Base-by-base conservation (phyloP, 2,329 filamentous ascomycete genomes). In the Phialophora macrospora region DNA sequence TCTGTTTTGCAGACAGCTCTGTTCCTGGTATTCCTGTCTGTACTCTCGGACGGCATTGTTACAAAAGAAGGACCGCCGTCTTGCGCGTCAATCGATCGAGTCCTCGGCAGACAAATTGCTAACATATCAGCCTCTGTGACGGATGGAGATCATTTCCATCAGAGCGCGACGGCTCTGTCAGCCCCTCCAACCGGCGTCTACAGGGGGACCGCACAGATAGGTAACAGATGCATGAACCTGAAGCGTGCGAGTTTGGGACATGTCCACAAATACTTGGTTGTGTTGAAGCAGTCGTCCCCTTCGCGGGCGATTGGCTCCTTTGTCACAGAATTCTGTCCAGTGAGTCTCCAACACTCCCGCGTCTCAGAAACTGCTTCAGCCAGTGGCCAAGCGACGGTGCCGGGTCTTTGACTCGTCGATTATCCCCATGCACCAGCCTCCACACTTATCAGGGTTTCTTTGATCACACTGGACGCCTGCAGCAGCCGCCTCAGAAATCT, bases 351-450 rank as follows among this genome's bases (percentile, higher is more conserved):
- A 55, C 58, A 34, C 30, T 51, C 38, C 34, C 44, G 17, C 55
- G 64, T 67, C 65, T 67, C 65, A 67, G 56, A 55, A 62, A 24
- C 55, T 61, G 65, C 65, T 46, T 67, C 56, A 67, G 65, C 61
- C 65, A 61, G 41, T 62, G 57, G 49, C 51, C 59, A 62, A 52
- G 51, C 59, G 34, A 30, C 30, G 28, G 54, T 20, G 52, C 54
- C 52, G 58, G 58, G 44, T 28, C 30, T 54, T 38, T 54, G 58
- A 60, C 32, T 60, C 46, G 48, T 60, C 46, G 49, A 44, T 26
- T 34, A 4, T 22, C 17, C 48, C 20, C 26, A 24, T 52, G 48
- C 48, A 24, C 48, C 48, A 14, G 48, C 48, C 48, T 52, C 48
- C 48, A 26, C 48, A 52, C 22, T 52, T 28, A 20, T 52, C 48